phyloP scores from a whole-genome alignment of 805 yeast species.

The Priceomyces medius region DNA sequence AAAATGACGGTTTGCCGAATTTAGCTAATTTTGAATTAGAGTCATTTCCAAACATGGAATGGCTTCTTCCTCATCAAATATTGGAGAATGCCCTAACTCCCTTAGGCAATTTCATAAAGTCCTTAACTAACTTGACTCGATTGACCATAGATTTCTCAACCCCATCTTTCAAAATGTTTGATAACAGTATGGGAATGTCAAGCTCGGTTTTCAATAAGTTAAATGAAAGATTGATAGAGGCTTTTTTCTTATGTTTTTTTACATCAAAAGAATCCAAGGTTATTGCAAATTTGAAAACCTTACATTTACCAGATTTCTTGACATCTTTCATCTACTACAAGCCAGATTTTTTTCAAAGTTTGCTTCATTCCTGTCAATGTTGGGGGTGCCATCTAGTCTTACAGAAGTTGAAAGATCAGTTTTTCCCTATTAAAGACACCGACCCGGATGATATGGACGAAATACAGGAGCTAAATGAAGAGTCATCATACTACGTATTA shows the following conservation, averaged over 20 bases:
- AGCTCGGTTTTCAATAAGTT: constrained; percentile 28
- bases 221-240: constrained; percentile 34
- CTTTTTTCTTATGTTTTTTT: constrained; percentile 31
- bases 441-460: constrained; percentile 12
- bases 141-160: constrained; percentile 33
- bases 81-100: constrained; percentile 30
- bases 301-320: constrained; percentile 35
- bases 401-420: constrained; percentile 18
- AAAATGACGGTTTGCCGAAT: constrained; percentile 30
- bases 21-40: constrained; percentile 28
- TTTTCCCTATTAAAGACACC: constrained; percentile 21
- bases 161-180: constrained; percentile 39
- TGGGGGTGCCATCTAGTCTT: constrained; percentile 34
- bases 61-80: constrained; percentile 36
- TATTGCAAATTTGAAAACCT: constrained; percentile 18
- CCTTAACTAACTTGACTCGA: constrained; percentile 21
- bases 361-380: constrained; percentile 37
- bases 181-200: constrained; percentile 28
- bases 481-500: constrained; percentile 29
- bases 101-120: constrained; percentile 27
- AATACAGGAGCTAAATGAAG: constrained; percentile 18
- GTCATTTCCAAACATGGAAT: constrained; percentile 31
- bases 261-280: constrained; percentile 8
- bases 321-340: constrained; percentile 38
- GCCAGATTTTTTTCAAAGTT: constrained; percentile 33